Percentiles rank a stretch among this genome's conserved stretches.
Evolutionary conservation across 2,329 filamentous ascomycete species (phyloP).

Genomic region (Triangularia setosa): DNA sequence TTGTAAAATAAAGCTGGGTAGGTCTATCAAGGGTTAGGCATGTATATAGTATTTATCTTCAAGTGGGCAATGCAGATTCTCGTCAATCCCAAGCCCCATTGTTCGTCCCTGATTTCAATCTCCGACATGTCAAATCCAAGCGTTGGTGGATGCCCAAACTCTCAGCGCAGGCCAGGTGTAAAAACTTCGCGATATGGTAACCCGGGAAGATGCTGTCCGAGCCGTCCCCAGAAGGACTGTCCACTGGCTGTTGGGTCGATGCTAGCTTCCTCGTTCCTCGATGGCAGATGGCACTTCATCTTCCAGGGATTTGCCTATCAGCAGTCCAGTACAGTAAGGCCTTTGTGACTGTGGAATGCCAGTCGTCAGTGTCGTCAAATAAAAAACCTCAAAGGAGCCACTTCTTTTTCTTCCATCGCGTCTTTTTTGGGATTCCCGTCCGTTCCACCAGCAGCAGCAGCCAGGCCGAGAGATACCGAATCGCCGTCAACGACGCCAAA

Average conservation of each 20-base stretch:
- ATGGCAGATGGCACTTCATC: background rate
- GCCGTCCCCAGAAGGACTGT: slow-evolving; percentile 11
- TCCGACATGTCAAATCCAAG: background rate
- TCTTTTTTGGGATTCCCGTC: background rate
- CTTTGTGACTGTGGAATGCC: background rate
- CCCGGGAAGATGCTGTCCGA: slow-evolving; percentile 10
- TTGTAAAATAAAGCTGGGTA: background rate
- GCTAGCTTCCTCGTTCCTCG: slow-evolving; percentile 1
- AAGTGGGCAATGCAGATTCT: background rate
- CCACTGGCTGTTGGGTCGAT: slow-evolving; percentile 9
- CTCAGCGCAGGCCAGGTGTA: background rate
- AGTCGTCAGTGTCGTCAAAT: slow-evolving; percentile 1
- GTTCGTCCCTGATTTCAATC: background rate
- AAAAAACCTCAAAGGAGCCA: slow-evolving; percentile 15
- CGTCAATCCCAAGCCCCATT: background rate
- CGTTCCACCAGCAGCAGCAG: background rate
- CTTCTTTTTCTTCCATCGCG: slow-evolving; percentile 2
- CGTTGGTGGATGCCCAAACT: background rate
- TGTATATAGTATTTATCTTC: background rate
- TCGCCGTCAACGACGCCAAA: background rate
- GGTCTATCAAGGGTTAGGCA: background rate
- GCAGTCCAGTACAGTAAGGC: background rate
- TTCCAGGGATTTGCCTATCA: background rate
- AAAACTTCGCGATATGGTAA: background rate
- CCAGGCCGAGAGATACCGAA: slow-evolving; percentile 3